phyloP scores from a whole-genome alignment of 2,329 filamentous ascomycete species.

The Talaromyces sp. region DNA sequence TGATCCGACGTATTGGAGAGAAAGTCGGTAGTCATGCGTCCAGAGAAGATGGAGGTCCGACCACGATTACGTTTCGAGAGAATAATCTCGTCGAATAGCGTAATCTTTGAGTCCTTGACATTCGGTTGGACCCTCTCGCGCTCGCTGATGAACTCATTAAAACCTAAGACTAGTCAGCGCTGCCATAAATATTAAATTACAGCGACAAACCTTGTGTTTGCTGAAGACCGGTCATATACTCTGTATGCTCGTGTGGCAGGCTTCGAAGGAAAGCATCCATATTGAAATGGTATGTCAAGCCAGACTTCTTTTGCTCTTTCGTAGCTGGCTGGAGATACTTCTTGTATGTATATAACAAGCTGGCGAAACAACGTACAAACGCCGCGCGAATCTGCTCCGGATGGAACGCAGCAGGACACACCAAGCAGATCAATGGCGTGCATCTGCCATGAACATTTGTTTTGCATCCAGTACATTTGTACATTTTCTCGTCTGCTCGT shows the following conservation, averaged over 20 bases:
- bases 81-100: slow-evolving; percentile 64
- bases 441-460: slow-evolving; percentile 58
- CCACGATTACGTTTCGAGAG: slow-evolving; percentile 62
- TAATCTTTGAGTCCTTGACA: slow-evolving; percentile 55
- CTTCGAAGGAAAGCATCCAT: slow-evolving; percentile 64
- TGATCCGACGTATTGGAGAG: slow-evolving; percentile 62
- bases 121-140: slow-evolving; percentile 53
- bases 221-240: slow-evolving; percentile 61
- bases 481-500: slow-evolving; percentile 58
- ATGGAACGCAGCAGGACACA: slow-evolving; percentile 65
- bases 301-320: slow-evolving; percentile 60
- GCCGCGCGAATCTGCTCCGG: slow-evolving; percentile 65
- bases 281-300: slow-evolving; percentile 62
- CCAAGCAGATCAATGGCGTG: slow-evolving; percentile 58
- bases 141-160: slow-evolving; percentile 64
- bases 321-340: slow-evolving; percentile 59
- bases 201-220: slow-evolving; percentile 58
- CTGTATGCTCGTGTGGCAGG: slow-evolving; percentile 61
- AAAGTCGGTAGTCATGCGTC: slow-evolving; percentile 51
- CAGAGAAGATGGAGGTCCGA: slow-evolving; percentile 55
- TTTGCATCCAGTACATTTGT: slow-evolving; percentile 48
- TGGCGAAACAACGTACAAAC: slow-evolving; percentile 67
- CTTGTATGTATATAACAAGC: slow-evolving; percentile 66
- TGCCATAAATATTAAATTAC: not conserved
- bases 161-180: slow-evolving; percentile 38